Evolutionary conservation across 768 basidiomycete genomes (phyloP), one percentile per base, ranked within the genome.

Genomic region (Macrolepiota dolichaula): DNA sequence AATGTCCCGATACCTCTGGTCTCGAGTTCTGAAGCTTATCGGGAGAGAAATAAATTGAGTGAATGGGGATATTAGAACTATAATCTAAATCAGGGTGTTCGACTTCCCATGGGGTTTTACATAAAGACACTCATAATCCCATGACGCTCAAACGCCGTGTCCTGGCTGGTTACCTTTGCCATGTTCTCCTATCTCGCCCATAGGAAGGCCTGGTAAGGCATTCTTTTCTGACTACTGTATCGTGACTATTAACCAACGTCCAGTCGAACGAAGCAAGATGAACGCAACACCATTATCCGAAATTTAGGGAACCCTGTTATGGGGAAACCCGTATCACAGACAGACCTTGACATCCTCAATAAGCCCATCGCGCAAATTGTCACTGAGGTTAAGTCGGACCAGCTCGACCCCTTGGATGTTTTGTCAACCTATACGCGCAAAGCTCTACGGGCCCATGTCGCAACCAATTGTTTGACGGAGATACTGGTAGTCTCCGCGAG

Each of bases 401-500:
- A 65, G 9, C 59, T 68, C 13, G 68, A 74, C 19, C 73, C 79
- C 1, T 27, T 64, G 4, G 74, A 77, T 24, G 65, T 81, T 52
- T 68, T 85, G 24, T 66, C 68, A 0, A 76, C 78, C 0, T 85
- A 83, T 67, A 77, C 76, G 27, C 81, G 83, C 63, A 77, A 77
- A 52, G 77, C 84, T 0, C 63, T 85, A 7, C 70, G 74, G 53
- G 82, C 81, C 0, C 82, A 83, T 54, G 70, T 71, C 25, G 72
- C 74, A 62, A 86, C 84, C 32, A 87, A 87, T 67, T 88, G 86
- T 66, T 73, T 87, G 64, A 83, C 84, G 15, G 85, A 87, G 65
- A 74, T 87, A 54, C 76, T 85, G 73, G 81, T 85, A 55, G 67
- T 71, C 1, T 68, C 72, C 7, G 80, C 80, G 35, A 66, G 74